Percentiles rank a stretch among this genome's conserved stretches.
phyloP scores from a whole-genome alignment of 768 basidiomycete species.

The Ramaria rubella region DNA sequence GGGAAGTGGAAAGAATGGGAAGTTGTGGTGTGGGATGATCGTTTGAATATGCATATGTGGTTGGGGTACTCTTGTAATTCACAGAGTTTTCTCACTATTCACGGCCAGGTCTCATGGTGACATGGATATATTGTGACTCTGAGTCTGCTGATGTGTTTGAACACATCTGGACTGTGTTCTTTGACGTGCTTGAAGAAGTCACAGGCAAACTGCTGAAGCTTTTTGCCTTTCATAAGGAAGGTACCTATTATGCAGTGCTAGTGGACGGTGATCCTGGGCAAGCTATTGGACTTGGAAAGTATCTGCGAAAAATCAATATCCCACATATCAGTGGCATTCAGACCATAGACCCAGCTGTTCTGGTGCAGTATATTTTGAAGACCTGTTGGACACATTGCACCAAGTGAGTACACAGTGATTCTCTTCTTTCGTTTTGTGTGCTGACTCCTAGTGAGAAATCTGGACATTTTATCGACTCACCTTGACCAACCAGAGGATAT shows the following conservation, averaged over 20 bases:
- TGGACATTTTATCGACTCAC: background rate
- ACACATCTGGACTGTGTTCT: too few relatives aligned
- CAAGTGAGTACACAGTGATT: conserved; percentile 10
- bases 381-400: conserved; percentile 17
- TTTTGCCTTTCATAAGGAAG: conserved; percentile 19
- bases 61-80: conserved; percentile 14
- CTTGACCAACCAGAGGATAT: background rate
- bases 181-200: too few relatives aligned
- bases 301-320: conserved; percentile 11
- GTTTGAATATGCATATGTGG: conserved; percentile 14
- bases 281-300: too few relatives aligned
- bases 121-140: too few relatives aligned
- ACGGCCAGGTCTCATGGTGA: too few relatives aligned
- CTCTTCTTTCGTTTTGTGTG: background rate
- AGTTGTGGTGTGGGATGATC: too few relatives aligned
- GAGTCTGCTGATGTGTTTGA: too few relatives aligned
- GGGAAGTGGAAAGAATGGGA: too few relatives aligned
- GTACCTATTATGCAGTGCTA: conserved; percentile 11
- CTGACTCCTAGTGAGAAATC: conserved; percentile 11
- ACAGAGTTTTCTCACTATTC: conserved; percentile 13
- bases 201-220: too few relatives aligned
- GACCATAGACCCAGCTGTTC: conserved; percentile 13
- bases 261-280: too few relatives aligned
- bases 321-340: conserved; percentile 13
- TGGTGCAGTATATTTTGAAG: conserved; percentile 13